Conservation (phyloP, 768 basidiomycete genomes). For the Crassisporium funariophilum region DNA sequence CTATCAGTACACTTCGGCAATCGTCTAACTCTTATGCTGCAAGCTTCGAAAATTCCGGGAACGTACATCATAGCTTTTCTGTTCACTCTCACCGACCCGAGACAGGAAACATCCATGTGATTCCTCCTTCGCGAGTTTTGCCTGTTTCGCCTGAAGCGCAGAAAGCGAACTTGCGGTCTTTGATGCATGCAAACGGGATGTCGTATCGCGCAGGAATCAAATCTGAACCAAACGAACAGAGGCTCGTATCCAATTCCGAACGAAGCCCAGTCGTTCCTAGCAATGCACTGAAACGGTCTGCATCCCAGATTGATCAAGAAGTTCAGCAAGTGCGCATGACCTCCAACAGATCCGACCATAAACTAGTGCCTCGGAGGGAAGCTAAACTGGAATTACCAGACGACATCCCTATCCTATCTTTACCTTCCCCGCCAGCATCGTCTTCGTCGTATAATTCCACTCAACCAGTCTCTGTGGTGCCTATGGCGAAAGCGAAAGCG, state of each 20-base stretch:
- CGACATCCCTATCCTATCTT: conserved; percentile 6
- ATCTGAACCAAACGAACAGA: conserved; percentile 3
- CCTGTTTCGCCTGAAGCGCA: conserved; percentile 28
- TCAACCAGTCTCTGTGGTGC: not conserved
- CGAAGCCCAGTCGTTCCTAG: not conserved
- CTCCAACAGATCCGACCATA: not conserved
- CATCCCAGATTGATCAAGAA: not conserved
- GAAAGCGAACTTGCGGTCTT: conserved; percentile 27
- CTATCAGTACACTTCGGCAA: not conserved
- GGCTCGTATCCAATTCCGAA: not conserved
- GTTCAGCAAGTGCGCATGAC: not conserved
- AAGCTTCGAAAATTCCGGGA: not conserved
- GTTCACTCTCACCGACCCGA: conserved; percentile 26
- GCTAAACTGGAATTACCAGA: not conserved
- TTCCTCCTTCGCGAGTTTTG: conserved; percentile 17
- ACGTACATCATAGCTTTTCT: conserved; percentile 14
- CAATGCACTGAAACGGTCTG: not conserved
- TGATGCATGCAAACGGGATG: conserved; percentile 20
- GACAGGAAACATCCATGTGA: conserved; percentile 27
- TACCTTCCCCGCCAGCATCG: conserved; percentile 7
- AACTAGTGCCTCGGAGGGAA: not conserved
- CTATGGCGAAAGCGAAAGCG: not conserved
- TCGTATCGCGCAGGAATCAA: conserved; percentile 1
- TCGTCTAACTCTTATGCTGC: not conserved
- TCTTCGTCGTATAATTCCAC: too few relatives aligned